Percentiles rank a stretch among this genome's conserved stretches.
Conservation (phyloP, 306 rosid species). For the Arachis stenosperma region DNA sequence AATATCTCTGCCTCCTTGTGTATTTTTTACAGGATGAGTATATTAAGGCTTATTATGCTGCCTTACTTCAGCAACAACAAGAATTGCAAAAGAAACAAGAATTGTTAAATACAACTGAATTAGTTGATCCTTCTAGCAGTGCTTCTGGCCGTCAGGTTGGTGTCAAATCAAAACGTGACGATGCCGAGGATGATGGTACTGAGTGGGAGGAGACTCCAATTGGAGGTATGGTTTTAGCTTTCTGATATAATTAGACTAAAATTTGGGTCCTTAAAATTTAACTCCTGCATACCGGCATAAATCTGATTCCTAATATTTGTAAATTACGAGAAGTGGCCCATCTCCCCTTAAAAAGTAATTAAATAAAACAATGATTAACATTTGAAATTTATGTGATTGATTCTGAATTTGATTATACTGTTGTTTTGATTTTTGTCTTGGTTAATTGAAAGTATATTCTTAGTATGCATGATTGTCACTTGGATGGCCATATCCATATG, state of each 20-base stretch:
- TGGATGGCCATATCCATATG: not conserved
- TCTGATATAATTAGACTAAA: conserved; percentile 21
- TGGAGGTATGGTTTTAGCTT: conserved; percentile 55
- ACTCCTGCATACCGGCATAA: conserved; percentile 23
- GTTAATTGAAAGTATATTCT: conserved; percentile 17
- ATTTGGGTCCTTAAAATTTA: conserved; percentile 14
- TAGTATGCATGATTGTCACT: not conserved
- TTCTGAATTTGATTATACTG: conserved; percentile 8
- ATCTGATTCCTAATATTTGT: conserved; percentile 23
- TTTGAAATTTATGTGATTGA: conserved; percentile 10
- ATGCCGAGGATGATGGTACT: conserved; percentile 59
- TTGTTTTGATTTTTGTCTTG: conserved; percentile 15
- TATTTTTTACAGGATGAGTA: conserved; percentile 75
- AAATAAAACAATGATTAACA: conserved; percentile 8
- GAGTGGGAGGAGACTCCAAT: conserved; percentile 84
- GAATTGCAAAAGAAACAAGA: conserved; percentile 56
- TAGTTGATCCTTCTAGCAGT: conserved; percentile 47
- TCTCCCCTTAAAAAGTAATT: conserved; percentile 5
- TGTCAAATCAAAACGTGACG: conserved; percentile 67
- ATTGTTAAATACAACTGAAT: conserved; percentile 28
- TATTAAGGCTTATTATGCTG: conserved; percentile 86
- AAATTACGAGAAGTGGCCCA: conserved; percentile 5
- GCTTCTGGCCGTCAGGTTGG: conserved; percentile 70
- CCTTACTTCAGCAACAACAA: conserved; percentile 71
- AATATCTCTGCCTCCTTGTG: conserved; percentile 25